Percentiles rank a stretch among this genome's conserved stretches.
Conservation (phyloP, 2,329 filamentous ascomycete genomes). For the Aspergillus transmontanensis region DNA sequence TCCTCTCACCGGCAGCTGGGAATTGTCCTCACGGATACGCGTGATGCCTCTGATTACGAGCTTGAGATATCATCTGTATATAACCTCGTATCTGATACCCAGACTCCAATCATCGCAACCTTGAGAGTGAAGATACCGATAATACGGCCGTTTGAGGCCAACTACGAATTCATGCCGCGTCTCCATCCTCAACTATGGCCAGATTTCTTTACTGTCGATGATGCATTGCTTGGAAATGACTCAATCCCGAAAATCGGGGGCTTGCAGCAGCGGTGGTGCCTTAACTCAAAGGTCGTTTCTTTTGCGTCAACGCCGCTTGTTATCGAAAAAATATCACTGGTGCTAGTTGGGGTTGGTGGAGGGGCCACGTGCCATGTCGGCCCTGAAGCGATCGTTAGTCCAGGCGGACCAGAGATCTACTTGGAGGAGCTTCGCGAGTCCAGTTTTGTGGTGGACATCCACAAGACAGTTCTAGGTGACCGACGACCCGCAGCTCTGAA, state of each 20-base stretch:
- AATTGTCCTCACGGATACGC: conserved; percentile 55
- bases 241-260: conserved; percentile 54
- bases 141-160: conserved; percentile 85
- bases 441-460: conserved; percentile 72
- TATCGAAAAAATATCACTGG: conserved; percentile 67
- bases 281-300: conserved; percentile 72
- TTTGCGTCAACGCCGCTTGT: conserved; percentile 68
- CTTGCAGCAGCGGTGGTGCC: conserved; percentile 77
- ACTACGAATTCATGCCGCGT: conserved; percentile 81
- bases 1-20: conserved; percentile 34
- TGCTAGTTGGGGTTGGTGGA: conserved; percentile 62
- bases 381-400: conserved; percentile 33
- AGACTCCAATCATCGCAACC: conserved; percentile 78
- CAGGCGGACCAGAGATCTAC: conserved; percentile 49
- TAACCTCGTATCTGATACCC: conserved; percentile 74
- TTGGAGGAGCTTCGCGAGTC: conserved; percentile 72
- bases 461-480: conserved; percentile 80
- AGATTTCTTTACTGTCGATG: conserved; percentile 72
- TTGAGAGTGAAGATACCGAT: conserved; percentile 70
- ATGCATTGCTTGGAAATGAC: conserved; percentile 34
- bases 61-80: conserved; percentile 76
- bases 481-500: conserved; percentile 74
- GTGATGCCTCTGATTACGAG: conserved; percentile 61
- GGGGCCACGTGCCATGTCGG: conserved; percentile 60
- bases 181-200: conserved; percentile 82